Percentiles rank a stretch among this genome's conserved stretches.
phyloP scores from a whole-genome alignment of 495 filamentous ascomycete species.

The Neurospora sp. region DNA sequence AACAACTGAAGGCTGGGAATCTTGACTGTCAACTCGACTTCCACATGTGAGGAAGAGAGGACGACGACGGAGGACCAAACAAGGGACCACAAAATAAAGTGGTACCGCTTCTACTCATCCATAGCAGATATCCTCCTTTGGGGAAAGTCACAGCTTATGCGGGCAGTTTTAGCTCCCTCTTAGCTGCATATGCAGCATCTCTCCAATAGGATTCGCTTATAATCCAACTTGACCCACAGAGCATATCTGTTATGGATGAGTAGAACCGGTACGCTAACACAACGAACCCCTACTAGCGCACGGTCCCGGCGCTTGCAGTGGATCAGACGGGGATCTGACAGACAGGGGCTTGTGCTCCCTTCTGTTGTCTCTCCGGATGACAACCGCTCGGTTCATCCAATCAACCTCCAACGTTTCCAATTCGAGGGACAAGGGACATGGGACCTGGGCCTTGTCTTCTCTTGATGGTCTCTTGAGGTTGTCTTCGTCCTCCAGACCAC shows the following conservation, averaged over 20 bases:
- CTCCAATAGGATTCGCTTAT: too few relatives aligned
- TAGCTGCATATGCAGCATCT: too few relatives aligned
- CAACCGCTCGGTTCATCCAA: slow-evolving; percentile 6
- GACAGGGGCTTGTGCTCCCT: slow-evolving; percentile 15
- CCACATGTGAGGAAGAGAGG: background rate
- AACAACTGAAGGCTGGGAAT: background rate
- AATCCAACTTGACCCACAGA: too few relatives aligned
- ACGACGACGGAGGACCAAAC: background rate
- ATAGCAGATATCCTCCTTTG: too few relatives aligned
- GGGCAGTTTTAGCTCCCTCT: too few relatives aligned
- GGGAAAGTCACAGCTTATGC: too few relatives aligned
- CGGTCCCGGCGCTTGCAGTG: slow-evolving; percentile 17
- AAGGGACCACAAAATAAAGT: background rate
- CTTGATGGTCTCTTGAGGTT: background rate
- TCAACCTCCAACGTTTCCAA: slow-evolving; percentile 3
- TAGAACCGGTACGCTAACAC: background rate
- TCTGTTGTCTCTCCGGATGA: slow-evolving; percentile 5
- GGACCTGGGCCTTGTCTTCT: background rate
- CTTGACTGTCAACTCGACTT: background rate
- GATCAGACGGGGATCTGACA: slow-evolving; percentile 9
- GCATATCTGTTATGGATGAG: too few relatives aligned
- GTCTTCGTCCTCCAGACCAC: background rate
- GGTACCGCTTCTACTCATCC: too few relatives aligned
- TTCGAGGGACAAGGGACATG: background rate
- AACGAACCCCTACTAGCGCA: slow-evolving; percentile 1